A percentile compares a stretch with the other conserved stretches of the same genome.
phyloP scores from a whole-genome alignment of 108 stramenopile species.

The Stephanodiscus triporus region DNA sequence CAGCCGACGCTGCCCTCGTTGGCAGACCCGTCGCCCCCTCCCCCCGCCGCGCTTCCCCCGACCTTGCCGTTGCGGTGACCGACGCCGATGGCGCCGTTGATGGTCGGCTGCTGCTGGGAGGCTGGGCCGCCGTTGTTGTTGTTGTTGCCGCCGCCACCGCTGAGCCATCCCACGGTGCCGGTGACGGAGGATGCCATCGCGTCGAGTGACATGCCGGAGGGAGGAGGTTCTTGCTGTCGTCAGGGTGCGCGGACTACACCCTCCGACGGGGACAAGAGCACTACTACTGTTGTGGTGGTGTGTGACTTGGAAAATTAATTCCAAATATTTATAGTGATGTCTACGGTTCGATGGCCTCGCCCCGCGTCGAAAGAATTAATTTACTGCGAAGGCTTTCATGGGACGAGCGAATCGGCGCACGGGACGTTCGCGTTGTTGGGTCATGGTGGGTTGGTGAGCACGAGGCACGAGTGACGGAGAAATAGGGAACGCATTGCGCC shows the following conservation, averaged over 20 bases:
- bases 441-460: neutral
- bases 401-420: neutral
- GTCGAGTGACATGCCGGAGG: slow-evolving; percentile 10
- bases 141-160: slow-evolving; percentile 2
- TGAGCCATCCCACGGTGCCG: slow-evolving; percentile 13
- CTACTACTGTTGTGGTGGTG: neutral
- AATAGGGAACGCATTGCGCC: neutral
- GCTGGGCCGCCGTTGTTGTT: slow-evolving; percentile 1
- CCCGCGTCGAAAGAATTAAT: neutral
- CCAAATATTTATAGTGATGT: neutral
- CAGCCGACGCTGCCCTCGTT: slow-evolving; percentile 43
- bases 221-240: neutral
- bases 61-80: neutral
- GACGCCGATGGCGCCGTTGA: slow-evolving; percentile 1
- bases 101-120: neutral
- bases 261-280: slow-evolving; percentile 37
- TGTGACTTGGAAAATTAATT: neutral
- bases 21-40: slow-evolving; percentile 6
- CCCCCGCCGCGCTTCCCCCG: slow-evolving; percentile 5
- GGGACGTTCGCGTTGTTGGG: neutral
- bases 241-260: neutral
- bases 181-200: slow-evolving; percentile 20
- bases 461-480: neutral
- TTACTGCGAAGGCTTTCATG: neutral
- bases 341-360: neutral